Evolutionary conservation across 148 eudicot species (phyloP), one percentile per base, ranked within the genome.

Genomic region (Camellia japonica): DNA sequence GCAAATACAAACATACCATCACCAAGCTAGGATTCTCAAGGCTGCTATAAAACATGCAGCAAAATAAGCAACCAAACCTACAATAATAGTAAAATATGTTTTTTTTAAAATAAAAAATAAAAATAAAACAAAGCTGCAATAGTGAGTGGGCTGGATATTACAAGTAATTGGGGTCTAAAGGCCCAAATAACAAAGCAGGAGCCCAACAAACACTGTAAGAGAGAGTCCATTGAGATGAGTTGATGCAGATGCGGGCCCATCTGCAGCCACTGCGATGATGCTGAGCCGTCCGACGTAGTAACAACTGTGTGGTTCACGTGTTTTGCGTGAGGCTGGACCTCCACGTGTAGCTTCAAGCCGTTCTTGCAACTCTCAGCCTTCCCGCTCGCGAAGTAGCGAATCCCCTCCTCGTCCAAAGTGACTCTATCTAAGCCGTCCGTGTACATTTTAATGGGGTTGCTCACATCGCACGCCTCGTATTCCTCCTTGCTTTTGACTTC

Each of bases 331-430:
- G 91, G 80, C 77, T 86, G 79, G 10, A 94, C 92, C 14, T 88
- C 76, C 6, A 94, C 93, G 16, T 84, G 98, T 7, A 94, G 86
- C 85, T 90, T 94, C 66, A 94, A 73, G 1, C 98, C 98, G 46
- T 85, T 88, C 60, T 85, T 90, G 88, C 98, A 94, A 64, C 79
- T 93, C 60, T 91, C 88, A 18, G 71, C 20, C 63, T 87, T 89
- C 7, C 89, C 88, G 60, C 95, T 94, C 8, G 88, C 82, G 83
- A 94, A 94, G 90, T 90, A 94, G 79, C 95, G 92, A 75, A 69
- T 71, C 14, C 94, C 94, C 86, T 89, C 91, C 64, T 72, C 70
- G 15, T 89, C 80, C 2, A 94, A 93, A 0, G 80, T 30, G 13
- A 93, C 71, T 64, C 85, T 81, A 56, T 88, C 86, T 20, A 87